A percentile compares a stretch with the other conserved stretches of the same genome.
Evolutionary conservation across 768 basidiomycete species (phyloP).

Genomic region (Trametopsis cervina): DNA sequence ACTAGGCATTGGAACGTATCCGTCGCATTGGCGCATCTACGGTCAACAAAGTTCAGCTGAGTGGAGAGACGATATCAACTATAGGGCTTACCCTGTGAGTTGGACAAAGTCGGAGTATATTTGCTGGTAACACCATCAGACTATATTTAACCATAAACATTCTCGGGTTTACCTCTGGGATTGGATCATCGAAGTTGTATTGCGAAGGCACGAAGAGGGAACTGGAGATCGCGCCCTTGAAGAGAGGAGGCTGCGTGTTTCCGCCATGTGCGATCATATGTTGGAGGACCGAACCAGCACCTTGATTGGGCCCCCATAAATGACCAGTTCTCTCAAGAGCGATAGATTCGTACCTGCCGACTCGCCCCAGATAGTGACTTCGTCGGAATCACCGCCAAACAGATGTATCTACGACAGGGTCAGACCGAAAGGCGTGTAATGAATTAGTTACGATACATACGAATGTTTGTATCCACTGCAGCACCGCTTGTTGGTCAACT

Average conservation of each 20-base stretch:
- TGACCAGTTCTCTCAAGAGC: neutral
- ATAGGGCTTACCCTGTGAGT: neutral
- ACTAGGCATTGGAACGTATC: neutral
- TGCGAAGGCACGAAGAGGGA: neutral
- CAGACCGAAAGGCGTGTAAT: neutral
- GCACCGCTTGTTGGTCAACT: neutral
- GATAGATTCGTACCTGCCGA: neutral
- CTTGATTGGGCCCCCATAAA: neutral
- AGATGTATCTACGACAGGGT: neutral
- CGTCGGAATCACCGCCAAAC: neutral
- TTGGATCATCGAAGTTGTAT: neutral
- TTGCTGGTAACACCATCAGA: too few species aligned
- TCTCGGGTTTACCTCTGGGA: neutral
- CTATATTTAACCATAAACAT: too few species aligned
- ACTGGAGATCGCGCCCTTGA: neutral
- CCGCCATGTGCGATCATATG: neutral
- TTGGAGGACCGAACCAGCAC: neutral
- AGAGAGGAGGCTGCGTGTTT: neutral
- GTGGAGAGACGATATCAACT: too few species aligned
- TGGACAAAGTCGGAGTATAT: neutral
- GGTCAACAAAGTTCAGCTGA: too few species aligned
- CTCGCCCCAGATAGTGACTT: neutral
- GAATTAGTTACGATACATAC: neutral
- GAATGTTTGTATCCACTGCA: neutral
- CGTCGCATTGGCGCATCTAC: neutral